A percentile compares a stretch with the other conserved stretches of the same genome.
These are phyloP conservation scores for Ormosia semicastrata DNA, from an alignment of 306 rosid species.

Conservation along the genomic window DNA sequence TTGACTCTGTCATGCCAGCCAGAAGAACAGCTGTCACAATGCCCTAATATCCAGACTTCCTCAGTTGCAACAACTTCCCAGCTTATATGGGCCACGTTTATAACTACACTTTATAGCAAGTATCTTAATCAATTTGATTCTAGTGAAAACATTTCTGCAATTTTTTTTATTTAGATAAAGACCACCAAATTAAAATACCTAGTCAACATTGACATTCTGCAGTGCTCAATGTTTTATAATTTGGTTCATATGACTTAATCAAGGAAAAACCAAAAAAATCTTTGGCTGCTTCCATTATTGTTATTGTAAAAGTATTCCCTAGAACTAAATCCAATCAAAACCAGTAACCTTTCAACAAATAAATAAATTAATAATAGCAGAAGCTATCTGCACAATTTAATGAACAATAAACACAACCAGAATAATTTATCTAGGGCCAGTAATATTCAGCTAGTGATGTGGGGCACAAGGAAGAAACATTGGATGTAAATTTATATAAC, in stretches of 20 bases:
- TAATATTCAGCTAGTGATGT: slow-evolving; percentile 8
- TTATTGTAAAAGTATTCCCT: neutral
- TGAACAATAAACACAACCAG: neutral
- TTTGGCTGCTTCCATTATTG: neutral
- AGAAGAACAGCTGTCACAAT: slow-evolving; percentile 39
- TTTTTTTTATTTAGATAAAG: neutral
- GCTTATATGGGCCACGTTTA: slow-evolving; percentile 4
- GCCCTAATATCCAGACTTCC: slow-evolving; percentile 6
- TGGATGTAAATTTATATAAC: neutral
- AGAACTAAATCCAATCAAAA: neutral
- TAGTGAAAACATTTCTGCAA: neutral
- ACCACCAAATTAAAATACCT: slow-evolving; percentile 25
- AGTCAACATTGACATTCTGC: slow-evolving; percentile 21
- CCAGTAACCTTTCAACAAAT: neutral
- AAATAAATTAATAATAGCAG: neutral
- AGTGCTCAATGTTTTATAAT: slow-evolving; percentile 12
- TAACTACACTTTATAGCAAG: slow-evolving; percentile 24
- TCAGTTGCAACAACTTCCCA: neutral
- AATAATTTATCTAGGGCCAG: neutral
- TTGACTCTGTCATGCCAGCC: slow-evolving; percentile 32
- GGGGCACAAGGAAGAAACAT: neutral
- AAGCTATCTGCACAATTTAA: neutral
- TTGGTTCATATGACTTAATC: slow-evolving; percentile 18
- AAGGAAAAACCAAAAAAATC: neutral
- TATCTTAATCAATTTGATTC: slow-evolving; percentile 19